A percentile compares a stretch with the other conserved stretches of the same genome.
These are phyloP conservation scores for Musa schizocarpa DNA, from an alignment of 176 grass and related monocot species.

Conservation along the genomic window DNA sequence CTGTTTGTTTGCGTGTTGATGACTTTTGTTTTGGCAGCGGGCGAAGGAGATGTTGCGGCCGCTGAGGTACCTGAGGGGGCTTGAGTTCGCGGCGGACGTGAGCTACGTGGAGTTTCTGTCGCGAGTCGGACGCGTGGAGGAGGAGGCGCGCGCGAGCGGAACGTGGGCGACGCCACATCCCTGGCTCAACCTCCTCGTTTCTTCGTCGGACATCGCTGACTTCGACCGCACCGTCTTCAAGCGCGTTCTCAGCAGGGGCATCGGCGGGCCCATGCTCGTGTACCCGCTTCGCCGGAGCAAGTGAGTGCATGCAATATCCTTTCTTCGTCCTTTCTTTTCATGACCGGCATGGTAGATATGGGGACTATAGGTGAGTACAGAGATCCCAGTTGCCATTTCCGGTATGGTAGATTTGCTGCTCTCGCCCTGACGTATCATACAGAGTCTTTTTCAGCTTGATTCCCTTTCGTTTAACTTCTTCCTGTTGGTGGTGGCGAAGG, in stretches of 20 bases:
- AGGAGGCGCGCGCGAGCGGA: slow-evolving; percentile 68
- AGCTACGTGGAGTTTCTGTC: slow-evolving; percentile 82
- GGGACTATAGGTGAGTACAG: background rate
- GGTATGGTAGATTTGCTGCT: background rate
- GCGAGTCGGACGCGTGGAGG: slow-evolving; percentile 66
- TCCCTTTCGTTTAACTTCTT: slow-evolving; percentile 9
- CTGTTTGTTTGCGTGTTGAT: slow-evolving; percentile 6
- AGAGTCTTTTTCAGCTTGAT: no score
- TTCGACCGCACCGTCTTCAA: slow-evolving; percentile 61
- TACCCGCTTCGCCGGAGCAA: slow-evolving; percentile 79
- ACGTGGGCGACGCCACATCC: slow-evolving; percentile 84
- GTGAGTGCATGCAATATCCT: slow-evolving; percentile 32
- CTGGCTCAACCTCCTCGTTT: slow-evolving; percentile 90
- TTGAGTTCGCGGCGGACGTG: slow-evolving; percentile 60
- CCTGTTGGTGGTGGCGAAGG: slow-evolving; percentile 23
- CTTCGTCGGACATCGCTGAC: slow-evolving; percentile 41
- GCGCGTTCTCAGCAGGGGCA: slow-evolving; percentile 49
- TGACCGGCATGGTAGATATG: background rate
- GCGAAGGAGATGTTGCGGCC: slow-evolving; percentile 31
- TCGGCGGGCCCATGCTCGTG: slow-evolving; percentile 87
- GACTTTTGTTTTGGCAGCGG: slow-evolving; percentile 17
- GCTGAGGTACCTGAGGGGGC: slow-evolving; percentile 56
- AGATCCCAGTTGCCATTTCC: slow-evolving; percentile 14
- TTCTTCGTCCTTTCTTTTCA: background rate
- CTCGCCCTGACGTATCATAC: no score